Base-by-base conservation (phyloP, 2,329 filamentous ascomycete genomes). In the Fusarium algeriense region DNA sequence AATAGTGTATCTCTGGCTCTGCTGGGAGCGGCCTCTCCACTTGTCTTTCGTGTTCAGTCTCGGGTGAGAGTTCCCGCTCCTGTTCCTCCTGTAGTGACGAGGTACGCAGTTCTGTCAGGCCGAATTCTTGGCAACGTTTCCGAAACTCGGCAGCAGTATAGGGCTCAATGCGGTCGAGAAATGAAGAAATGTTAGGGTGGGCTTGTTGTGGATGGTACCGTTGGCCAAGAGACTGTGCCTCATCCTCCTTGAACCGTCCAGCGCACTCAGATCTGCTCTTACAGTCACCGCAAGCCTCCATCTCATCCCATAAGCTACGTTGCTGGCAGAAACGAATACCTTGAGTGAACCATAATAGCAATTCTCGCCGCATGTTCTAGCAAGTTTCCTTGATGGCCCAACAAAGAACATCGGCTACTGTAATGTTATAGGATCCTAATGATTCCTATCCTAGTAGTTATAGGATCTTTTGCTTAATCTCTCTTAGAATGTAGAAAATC, bases 401-500 rank as follows among this genome's bases (percentile, higher is more conserved):
- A 0, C 75, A 73, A 0, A 94, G 72, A 0, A 93, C 85, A 63
- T 92, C 87, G 0, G 78, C 71, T 1, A 90, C 84, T 0, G 79
- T 78, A 20, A 92, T 85, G 0, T 43, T 3, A 2, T 2, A 11
- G 12, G 35, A 5, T 43, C 11, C 3, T 52, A 6, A 4, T 12
- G 13, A 2, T 20, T 32, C 8, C 41, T 48, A 3, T 1, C 20
- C 34, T 7, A 41, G 44, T 4, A 57, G 32, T 6, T 28, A 14
- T 1, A 77, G 67, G 23, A 92, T 89, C 64, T 87, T 88, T 0
- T 75, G 78, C 15, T 86, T 79, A 7, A 93, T 88, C 62, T 93
- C 91, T 2, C 82, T 74, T 0, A 89, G 85, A 2, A 89, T 79
- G 60, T 85, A 88, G 56, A 93, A 92, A 0, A n/a, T n/a, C n/a